Base-by-base conservation (phyloP, 2,329 filamentous ascomycete species). In the Penicillium sp. region DNA sequence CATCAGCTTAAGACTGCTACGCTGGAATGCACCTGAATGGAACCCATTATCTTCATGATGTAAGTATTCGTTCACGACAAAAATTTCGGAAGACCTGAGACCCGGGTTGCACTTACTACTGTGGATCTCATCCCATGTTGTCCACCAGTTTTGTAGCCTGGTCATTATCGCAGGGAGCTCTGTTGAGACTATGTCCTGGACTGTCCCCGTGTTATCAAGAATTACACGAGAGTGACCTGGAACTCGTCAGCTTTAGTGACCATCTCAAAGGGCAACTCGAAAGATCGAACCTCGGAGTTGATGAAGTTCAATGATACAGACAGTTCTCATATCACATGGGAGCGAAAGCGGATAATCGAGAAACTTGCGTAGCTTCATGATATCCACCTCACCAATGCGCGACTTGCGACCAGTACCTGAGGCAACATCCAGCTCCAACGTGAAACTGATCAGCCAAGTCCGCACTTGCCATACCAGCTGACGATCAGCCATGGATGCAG, bases 361-460 rank as follows among this genome's bases (percentile, higher is more conserved):
- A 34, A 70, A 70, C 18, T 56, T 69, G 21, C 67, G 66, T 18
- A 71, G 54, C 42, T 70, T 71, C 18, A 56, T 58, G 4, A 68
- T 59, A 48, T 70, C 66, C 1, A 71, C 66, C 42, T 70, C 68
- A 4, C 56, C 65, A 21, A 71, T 65, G 1, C 68, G 67, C 0
- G 68, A 70, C 44, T 70, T 70, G 28, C 68, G 64, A 5, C 68
- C 68, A 0, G 68, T 70, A 1, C 69, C 69, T 5, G 67, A 69
- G 4, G 69, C 68, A 1, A 71, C 67, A 29, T 71, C 69, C 34
- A 70, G 21, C 45, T 71, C 69, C 41, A 69, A 53, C 0, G 65
- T 70, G 43, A 69, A 70, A 26, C 61, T 70, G 34, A 71, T 70
- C 7, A 71, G 52, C 68, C 68, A 70, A 2, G 68, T 70, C 16